These are phyloP conservation scores for Phalaenopsis equestris DNA, from an alignment of 106 monocot species.

Conservation along the genomic window DNA sequence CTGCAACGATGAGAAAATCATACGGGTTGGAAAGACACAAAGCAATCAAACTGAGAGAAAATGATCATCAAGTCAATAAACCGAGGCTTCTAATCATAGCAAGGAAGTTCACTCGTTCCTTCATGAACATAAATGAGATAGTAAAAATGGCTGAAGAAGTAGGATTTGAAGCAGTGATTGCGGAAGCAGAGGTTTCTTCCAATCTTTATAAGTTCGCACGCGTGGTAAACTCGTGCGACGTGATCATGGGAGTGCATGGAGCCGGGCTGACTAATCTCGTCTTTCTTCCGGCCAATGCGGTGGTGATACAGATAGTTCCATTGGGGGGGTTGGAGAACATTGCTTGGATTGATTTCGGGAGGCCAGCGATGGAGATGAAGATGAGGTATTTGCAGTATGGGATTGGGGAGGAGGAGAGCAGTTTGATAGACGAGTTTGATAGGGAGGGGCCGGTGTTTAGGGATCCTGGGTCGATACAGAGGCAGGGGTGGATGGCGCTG, in stretches of 20 bases:
- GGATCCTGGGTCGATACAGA: slow-evolving; percentile 47
- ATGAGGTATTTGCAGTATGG: slow-evolving; percentile 53
- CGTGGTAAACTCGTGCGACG: slow-evolving; percentile 44
- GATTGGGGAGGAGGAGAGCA: slow-evolving; percentile 49
- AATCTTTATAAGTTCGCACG: slow-evolving; percentile 28
- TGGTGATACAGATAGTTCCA: slow-evolving; percentile 67
- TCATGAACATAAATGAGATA: slow-evolving; percentile 47
- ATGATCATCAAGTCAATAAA: slow-evolving; percentile 7
- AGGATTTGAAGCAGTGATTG: slow-evolving; percentile 47
- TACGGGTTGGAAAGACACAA: slow-evolving; percentile 24
- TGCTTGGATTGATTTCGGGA: slow-evolving; percentile 24
- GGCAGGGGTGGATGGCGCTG: slow-evolving; percentile 35
- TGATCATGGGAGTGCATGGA: slow-evolving; percentile 73
- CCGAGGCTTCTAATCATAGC: slow-evolving; percentile 41
- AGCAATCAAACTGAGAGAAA: background rate
- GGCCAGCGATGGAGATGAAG: slow-evolving; percentile 28
- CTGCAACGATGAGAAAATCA: slow-evolving; percentile 19
- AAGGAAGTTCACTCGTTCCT: slow-evolving; percentile 24
- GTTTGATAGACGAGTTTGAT: slow-evolving; percentile 35
- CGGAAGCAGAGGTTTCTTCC: slow-evolving; percentile 4
- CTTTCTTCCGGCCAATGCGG: slow-evolving; percentile 38
- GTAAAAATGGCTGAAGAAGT: slow-evolving; percentile 16
- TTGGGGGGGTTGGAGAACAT: slow-evolving; percentile 57
- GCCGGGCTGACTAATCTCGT: slow-evolving; percentile 71
- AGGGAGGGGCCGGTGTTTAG: slow-evolving; percentile 46